Percentiles rank a stretch among this genome's conserved stretches.
Conservation (phyloP, 768 basidiomycete genomes). For the Tricholoma flavovirens region DNA sequence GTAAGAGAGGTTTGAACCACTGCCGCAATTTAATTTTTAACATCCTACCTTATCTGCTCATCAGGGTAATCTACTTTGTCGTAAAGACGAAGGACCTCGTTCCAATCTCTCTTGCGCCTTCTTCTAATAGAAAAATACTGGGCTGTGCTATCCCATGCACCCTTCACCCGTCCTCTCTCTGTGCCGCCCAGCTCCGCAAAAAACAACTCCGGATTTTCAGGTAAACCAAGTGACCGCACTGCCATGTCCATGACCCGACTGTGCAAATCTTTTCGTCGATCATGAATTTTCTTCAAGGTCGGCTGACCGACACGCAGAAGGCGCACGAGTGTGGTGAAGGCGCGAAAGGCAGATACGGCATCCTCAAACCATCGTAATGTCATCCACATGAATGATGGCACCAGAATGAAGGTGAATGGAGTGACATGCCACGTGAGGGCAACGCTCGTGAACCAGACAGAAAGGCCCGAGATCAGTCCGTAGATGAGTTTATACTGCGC, state of each 20-base stretch:
- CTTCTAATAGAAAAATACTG: conserved; percentile 78
- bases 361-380: conserved; percentile 86
- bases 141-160: conserved; percentile 62
- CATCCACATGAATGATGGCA: conserved; percentile 86
- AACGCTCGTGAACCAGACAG: conserved; percentile 55
- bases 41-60: conserved; percentile 25
- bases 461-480: conserved; percentile 67
- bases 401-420: conserved; percentile 46
- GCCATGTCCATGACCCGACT: conserved; percentile 65
- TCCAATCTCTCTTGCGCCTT: conserved; percentile 84
- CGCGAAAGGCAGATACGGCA: conserved; percentile 72
- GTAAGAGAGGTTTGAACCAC: too few relatives aligned
- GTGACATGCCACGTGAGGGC: conserved; percentile 60
- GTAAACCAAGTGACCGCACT: conserved; percentile 50
- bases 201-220: conserved; percentile 62
- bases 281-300: conserved; percentile 49
- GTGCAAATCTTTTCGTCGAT: conserved; percentile 51
- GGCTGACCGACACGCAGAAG: conserved; percentile 58
- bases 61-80: conserved; percentile 80
- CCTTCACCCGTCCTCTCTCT: conserved; percentile 67
- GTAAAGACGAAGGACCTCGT: conserved; percentile 76
- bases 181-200: conserved; percentile 53
- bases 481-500: conserved; percentile 86
- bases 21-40: not conserved
- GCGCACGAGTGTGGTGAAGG: conserved; percentile 55